Conservation (phyloP, 73 alveolate genomes). For the Paramecium tetraurelia region DNA sequence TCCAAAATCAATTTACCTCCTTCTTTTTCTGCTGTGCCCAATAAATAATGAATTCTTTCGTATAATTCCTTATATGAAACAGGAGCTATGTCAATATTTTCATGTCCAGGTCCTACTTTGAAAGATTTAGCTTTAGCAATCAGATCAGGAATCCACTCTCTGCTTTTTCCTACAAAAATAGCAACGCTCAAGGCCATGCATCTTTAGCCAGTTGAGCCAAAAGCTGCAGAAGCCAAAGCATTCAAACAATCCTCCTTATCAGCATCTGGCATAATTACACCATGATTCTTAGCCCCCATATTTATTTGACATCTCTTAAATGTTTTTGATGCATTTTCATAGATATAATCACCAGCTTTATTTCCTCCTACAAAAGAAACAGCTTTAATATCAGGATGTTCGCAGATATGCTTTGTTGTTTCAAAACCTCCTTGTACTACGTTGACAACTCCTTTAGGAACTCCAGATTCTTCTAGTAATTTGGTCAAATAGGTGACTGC, state of each 20-base stretch:
- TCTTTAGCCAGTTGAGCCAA: conserved; percentile 92
- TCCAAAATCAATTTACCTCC: conserved; percentile 87
- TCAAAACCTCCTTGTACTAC: conserved; percentile 91
- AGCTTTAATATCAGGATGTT: conserved; percentile 85
- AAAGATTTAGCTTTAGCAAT: conserved; percentile 79
- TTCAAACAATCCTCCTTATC: conserved; percentile 88
- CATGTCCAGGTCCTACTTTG: conserved; percentile 84
- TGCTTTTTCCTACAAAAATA: conserved; percentile 86
- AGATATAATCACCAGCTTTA: conserved; percentile 93
- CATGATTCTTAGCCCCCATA: conserved; percentile 96
- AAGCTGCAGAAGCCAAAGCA: conserved; percentile 78
- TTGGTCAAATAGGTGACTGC: conserved; percentile 75
- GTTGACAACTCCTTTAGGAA: conserved; percentile 89
- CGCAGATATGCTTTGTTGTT: conserved; percentile 88
- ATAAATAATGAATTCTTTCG: conserved; percentile 58
- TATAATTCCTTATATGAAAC: conserved; percentile 73
- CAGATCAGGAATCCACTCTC: conserved; percentile 82
- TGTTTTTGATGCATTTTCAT: conserved; percentile 75
- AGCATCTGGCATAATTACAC: conserved; percentile 91
- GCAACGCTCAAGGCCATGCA: conserved; percentile 97
- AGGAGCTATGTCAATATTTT: conserved; percentile 87
- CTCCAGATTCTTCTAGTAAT: conserved; percentile 75
- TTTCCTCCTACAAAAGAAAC: conserved; percentile 94
- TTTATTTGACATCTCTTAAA: conserved; percentile 93
- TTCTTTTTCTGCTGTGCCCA: conserved; percentile 80